Evolutionary conservation across 2,329 filamentous ascomycete genomes (phyloP), one percentile per base, ranked within the genome.

Genomic region (Paraconiothyrium brasiliense): DNA sequence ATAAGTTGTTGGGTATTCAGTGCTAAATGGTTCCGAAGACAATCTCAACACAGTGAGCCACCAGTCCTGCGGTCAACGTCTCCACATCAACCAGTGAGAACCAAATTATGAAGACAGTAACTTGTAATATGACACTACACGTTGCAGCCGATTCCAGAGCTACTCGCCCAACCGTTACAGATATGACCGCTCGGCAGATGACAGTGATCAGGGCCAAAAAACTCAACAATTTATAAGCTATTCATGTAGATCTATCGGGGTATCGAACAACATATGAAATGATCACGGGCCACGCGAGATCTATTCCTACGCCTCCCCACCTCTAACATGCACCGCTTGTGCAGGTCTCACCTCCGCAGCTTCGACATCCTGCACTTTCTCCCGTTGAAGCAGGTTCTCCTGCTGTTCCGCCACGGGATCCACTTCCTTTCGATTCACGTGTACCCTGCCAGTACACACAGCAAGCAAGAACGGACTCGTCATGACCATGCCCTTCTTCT

Each of bases 401-500:
- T 60, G 50, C 13, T 52, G 48, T 11, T 20, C 63, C 13, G 49
- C 14, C 24, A 67, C 54, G 13, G 69, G 59, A 20, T 71, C 68
- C 13, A 73, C 39, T 37, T 69, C 67, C 56, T 51, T 61, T 47
- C 67, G 68, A 10, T 61, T 34, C 13, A 57, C 54, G 8, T 32
- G 43, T 2, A 68, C 22, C n/a, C 48, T 59, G 1, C 65, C 62
- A 22, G 49, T 67, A 5, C 67, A 61, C 9, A 70, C 48, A 32
- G 64, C 67, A n/a, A 61, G 49, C 14, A 75, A 14, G 46, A 70
- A 74, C 4, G 62, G 24, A 1, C 57, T 58, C 49, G 65, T 71
- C 59, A 74, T 59, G 3, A 74, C 68, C 49, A 66, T 61, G 4
- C 72, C 67, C 27, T 65, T 69, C 9, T 60, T 60, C 43, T 58